Base-by-base conservation (phyloP, 2,329 filamentous ascomycete genomes). In the Shiraia sp. region DNA sequence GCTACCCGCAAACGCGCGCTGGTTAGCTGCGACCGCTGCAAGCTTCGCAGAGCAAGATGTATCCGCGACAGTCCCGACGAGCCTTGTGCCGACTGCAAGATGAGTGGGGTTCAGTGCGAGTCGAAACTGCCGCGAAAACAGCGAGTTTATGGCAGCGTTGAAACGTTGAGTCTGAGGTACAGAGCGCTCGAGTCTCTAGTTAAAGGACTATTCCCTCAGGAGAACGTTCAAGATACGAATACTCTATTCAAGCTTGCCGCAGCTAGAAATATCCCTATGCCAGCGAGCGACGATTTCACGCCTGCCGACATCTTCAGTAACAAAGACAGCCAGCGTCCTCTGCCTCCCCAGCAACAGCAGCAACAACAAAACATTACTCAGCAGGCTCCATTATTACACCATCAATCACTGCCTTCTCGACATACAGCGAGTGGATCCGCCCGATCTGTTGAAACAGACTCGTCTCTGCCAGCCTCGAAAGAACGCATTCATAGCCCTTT, bases 131-230 rank as follows among this genome's bases (percentile, higher is more conserved):
- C 73, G 5, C 66, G 73, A 16, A 75, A 75, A 47, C 71, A 72
- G 27, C 58, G 73, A 24, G 71, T 75, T 9, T 75, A 75, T 40
- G 73, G 73, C 12, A 74, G 72, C 42, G 69, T 74, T 6, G 73
- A 75, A 45, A 73, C 71, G n/a, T 55, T 75, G 30, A 73, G 71
- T 33, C 57, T 70, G 22, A 62, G 72, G 19, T 75, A 72, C 45
- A 61, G 73, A 30, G 70, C 72, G 2, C 60, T 75, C 9, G 71
- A 75, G 47, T 63, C 70, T 12, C 33, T 75, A 30, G 63, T 74
- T 29, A 68, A 70, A 35, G 72, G 71, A 0, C 41, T 75, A 1
- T 74, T 72, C 32, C 70, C 72, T 3, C 48, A 70, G 12, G 57
- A 70, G 25, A 69, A 73, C 40, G 59, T 66, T 2, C 65, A 65